These are phyloP conservation scores for Eucalyptus pumila DNA, from an alignment of 345 rosid species.

Conservation along the genomic window DNA sequence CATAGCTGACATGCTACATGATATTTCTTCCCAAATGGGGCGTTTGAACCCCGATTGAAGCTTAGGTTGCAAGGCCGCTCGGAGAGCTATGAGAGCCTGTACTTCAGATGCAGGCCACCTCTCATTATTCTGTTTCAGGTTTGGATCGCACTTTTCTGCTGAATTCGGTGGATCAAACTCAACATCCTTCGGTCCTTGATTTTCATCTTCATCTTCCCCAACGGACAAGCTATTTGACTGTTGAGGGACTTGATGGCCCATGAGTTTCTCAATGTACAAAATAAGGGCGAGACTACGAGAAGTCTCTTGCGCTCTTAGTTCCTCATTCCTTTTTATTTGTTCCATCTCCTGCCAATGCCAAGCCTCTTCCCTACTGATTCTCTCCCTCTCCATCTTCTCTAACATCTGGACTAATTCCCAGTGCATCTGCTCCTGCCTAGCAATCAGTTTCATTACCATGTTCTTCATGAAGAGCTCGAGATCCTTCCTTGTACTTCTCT, in stretches of 20 bases:
- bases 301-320: conserved; percentile 38
- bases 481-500: conserved; percentile 29
- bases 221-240: background rate
- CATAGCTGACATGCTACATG: conserved; percentile 35
- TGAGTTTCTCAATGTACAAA: conserved; percentile 33
- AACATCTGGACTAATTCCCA: conserved; percentile 50
- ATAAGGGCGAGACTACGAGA: conserved; percentile 49
- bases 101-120: conserved; percentile 81
- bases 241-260: conserved; percentile 31
- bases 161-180: background rate
- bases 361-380: conserved; percentile 55
- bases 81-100: conserved; percentile 46
- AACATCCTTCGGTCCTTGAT: background rate
- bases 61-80: conserved; percentile 35
- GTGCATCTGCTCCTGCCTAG: conserved; percentile 72
- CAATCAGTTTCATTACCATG: conserved; percentile 47
- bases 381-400: conserved; percentile 60
- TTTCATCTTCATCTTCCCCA: background rate
- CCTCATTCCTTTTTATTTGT: conserved; percentile 46
- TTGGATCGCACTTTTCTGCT: background rate
- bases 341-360: conserved; percentile 65
- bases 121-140: conserved; percentile 7
- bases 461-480: conserved; percentile 36
- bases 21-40: conserved; percentile 60
- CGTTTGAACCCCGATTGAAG: conserved; percentile 18